Evolutionary conservation across 2,329 filamentous ascomycete genomes (phyloP).

Genomic region (Clarireedia homoeocarpa): DNA sequence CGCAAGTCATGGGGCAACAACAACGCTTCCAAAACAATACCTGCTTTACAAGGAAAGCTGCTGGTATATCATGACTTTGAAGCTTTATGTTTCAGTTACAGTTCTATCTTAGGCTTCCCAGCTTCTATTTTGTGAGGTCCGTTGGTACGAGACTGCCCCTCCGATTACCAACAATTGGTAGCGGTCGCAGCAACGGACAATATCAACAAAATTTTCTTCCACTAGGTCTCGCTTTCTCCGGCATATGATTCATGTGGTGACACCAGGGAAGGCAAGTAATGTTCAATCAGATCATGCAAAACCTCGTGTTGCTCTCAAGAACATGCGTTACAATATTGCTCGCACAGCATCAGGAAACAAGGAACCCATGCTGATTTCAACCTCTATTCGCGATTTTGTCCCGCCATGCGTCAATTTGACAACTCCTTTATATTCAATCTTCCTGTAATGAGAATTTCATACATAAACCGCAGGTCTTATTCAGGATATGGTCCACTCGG

Average conservation of each 20-base stretch:
- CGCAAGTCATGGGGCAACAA: background rate
- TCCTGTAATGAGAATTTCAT: background rate
- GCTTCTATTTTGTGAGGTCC: no score
- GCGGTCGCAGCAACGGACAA: slow-evolving; percentile 1
- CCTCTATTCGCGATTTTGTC: background rate
- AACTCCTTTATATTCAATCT: background rate
- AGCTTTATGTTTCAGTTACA: no score
- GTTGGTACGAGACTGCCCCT: no score
- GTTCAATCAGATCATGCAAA: slow-evolving; percentile 3
- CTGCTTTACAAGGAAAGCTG: no score
- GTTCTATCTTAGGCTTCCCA: no score
- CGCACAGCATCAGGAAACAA: slow-evolving; percentile 2
- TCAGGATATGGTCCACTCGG: background rate
- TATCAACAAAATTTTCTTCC: background rate
- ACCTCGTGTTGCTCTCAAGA: slow-evolving; percentile 3
- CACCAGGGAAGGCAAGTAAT: background rate
- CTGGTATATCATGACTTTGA: no score
- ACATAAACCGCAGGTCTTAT: background rate
- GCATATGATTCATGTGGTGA: slow-evolving; percentile 3
- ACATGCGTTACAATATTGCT: slow-evolving; percentile 9
- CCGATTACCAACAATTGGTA: background rate
- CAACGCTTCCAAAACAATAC: no score
- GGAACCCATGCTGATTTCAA: slow-evolving; percentile 5
- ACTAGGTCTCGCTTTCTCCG: slow-evolving; percentile 5
- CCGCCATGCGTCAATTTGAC: background rate